A percentile compares a stretch with the other conserved stretches of the same genome.
These are phyloP conservation scores for Sicyos edulis DNA, from an alignment of 306 rosid genomes.

Conservation along the genomic window DNA sequence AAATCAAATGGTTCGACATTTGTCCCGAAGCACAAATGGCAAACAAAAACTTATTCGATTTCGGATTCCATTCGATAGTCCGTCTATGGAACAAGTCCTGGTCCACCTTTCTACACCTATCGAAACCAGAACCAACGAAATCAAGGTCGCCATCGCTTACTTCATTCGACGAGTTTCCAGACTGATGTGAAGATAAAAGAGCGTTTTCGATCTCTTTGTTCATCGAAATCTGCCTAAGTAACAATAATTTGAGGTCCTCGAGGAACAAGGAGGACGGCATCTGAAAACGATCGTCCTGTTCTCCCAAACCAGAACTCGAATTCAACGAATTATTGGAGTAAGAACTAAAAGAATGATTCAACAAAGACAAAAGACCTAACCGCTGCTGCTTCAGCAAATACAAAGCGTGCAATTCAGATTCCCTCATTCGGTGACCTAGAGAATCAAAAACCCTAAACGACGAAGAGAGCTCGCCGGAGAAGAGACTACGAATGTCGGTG, in stretches of 20 bases:
- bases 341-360: conserved; percentile 36
- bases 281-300: not conserved
- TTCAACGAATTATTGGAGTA: conserved; percentile 23
- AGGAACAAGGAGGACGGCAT: not conserved
- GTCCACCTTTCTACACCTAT: conserved; percentile 59
- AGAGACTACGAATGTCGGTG: conserved; percentile 17
- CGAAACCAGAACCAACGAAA: conserved; percentile 30
- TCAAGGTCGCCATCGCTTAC: conserved; percentile 23
- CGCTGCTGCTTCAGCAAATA: conserved; percentile 58
- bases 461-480: conserved; percentile 27
- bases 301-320: conserved; percentile 21
- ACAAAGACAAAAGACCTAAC: conserved; percentile 42
- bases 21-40: conserved; percentile 88
- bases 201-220: conserved; percentile 63
- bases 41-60: conserved; percentile 50
- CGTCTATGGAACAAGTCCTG: conserved; percentile 45
- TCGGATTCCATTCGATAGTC: conserved; percentile 81
- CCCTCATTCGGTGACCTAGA: conserved; percentile 46
- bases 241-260: conserved; percentile 46
- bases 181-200: conserved; percentile 50
- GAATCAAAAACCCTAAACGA: conserved; percentile 25
- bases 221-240: conserved; percentile 58
- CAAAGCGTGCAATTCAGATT: conserved; percentile 80
- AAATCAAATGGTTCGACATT: conserved; percentile 93
- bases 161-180: conserved; percentile 35